Percentiles rank a stretch among this genome's conserved stretches.
Conservation (phyloP, 306 rosid species). For the Dryas drummondii region DNA sequence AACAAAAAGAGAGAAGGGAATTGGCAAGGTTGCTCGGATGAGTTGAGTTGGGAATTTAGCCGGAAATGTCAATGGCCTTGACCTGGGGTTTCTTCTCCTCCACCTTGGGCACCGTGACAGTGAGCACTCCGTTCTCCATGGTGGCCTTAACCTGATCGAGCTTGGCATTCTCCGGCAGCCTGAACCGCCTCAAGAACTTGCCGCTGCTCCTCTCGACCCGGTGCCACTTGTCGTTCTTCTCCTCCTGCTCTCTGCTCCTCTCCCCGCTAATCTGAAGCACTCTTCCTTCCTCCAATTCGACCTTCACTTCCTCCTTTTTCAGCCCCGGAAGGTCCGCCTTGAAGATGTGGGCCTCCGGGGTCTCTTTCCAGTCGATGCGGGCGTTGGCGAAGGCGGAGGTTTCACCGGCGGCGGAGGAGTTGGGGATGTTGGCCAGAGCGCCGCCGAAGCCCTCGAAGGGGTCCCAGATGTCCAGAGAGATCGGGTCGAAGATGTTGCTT, state of each 20-base stretch:
- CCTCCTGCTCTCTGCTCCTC: conserved; percentile 34
- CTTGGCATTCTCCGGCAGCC: conserved; percentile 36
- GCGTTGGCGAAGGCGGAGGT: conserved; percentile 30
- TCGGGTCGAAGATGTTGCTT: conserved; percentile 35
- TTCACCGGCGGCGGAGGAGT: conserved; percentile 14
- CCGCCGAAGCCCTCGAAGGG: conserved; percentile 22
- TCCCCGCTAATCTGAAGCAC: conserved; percentile 38
- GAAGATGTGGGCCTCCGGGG: conserved; percentile 33
- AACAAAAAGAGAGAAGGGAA: no score
- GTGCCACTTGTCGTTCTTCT: conserved; percentile 43
- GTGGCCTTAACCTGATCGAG: conserved; percentile 23
- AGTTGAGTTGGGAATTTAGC: not conserved
- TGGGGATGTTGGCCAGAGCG: conserved; percentile 2
- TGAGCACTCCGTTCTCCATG: conserved; percentile 38
- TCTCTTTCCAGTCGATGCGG: conserved; percentile 44
- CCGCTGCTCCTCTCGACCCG: conserved; percentile 36
- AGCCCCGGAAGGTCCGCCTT: conserved; percentile 41
- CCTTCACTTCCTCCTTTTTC: conserved; percentile 35
- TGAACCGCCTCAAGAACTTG: conserved; percentile 35
- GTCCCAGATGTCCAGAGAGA: conserved; percentile 29
- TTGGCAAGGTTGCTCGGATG: no score
- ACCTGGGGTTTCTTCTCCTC: conserved; percentile 25
- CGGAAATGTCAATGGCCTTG: conserved; percentile 34
- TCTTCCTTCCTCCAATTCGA: conserved; percentile 34
- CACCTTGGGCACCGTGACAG: conserved; percentile 31